These are phyloP conservation scores for Aspergillus pseudoterreus DNA, from an alignment of 2,329 filamentous ascomycete genomes.

Conservation along the genomic window DNA sequence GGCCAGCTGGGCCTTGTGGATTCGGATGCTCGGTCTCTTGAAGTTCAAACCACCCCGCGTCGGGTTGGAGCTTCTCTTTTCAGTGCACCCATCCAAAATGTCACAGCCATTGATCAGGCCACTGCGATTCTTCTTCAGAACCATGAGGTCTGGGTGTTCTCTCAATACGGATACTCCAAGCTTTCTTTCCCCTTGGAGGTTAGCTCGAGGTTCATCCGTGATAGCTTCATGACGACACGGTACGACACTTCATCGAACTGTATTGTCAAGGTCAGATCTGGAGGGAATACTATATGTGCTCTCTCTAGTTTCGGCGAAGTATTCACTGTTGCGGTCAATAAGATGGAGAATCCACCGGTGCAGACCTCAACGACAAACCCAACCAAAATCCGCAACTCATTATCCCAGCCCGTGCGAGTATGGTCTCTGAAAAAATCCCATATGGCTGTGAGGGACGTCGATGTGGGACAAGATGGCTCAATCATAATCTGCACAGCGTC, in stretches of 20 bases:
- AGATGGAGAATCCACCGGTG: constrained; percentile 57
- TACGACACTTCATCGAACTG: constrained; percentile 63
- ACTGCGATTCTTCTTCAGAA: constrained; percentile 83
- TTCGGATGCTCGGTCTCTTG: constrained; percentile 86
- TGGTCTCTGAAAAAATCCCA: constrained; percentile 85
- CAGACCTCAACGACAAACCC: constrained; percentile 85
- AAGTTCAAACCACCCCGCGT: constrained; percentile 75
- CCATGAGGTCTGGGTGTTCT: constrained; percentile 87
- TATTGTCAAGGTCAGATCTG: constrained; percentile 73
- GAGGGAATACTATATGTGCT: constrained; percentile 88
- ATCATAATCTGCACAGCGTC: constrained; percentile 91
- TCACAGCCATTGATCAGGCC: constrained; percentile 85
- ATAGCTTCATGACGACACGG: constrained; percentile 62
- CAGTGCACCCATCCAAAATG: constrained; percentile 66
- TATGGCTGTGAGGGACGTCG: constrained; percentile 80
- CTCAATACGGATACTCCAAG: constrained; percentile 92
- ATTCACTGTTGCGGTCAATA: constrained; percentile 77
- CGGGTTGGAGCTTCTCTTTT: constrained; percentile 86
- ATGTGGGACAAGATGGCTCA: constrained; percentile 86
- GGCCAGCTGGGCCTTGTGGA: constrained; percentile 93
- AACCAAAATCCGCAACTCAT: constrained; percentile 77
- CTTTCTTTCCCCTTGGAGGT: constrained; percentile 76
- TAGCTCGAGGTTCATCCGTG: constrained; percentile 64
- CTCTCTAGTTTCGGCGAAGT: constrained; percentile 80
- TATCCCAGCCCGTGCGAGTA: constrained; percentile 74